Evolutionary conservation across 2,329 filamentous ascomycete genomes (phyloP), one percentile per base, ranked within the genome.

Genomic region (Mycocentrospora acerina): DNA sequence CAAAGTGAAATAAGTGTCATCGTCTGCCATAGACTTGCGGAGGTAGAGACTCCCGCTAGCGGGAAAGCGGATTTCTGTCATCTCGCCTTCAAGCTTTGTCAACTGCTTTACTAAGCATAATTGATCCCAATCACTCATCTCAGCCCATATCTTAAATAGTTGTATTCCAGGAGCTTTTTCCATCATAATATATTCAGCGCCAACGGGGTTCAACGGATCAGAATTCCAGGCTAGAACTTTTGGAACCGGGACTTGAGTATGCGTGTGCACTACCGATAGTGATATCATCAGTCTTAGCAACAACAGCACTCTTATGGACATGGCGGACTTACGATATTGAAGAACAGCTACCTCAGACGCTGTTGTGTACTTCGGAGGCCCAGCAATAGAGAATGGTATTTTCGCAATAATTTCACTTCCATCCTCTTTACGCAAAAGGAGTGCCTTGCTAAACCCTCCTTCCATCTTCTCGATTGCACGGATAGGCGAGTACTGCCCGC

Each of bases 121-220:
- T 27, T 52, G 42, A 3, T 60, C 42, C 9, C 37, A 16, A n/a
- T 49, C 29, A 24, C 40, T 38, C 56, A 69, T 57, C 3, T 48
- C 36, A 6, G 38, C 50, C 64, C 63, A 70, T n/a, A 46, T 47
- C 2, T 51, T 50, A 32, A 52, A 51, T 8, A 70, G 41, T 29
- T 59, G 54, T 18, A 26, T 37, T 1, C 62, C 62, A 7, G 25
- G 5, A n/a, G 51, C 53, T 28, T 60, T 64, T 34, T 67, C 61
- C 59, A 67, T 64, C 7, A 68, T 40, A 16, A 68, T 67, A 31
- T 64, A 68, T 44, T 69, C 65, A 1, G 48, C 46, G 4, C 63
- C 59, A 9, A 68, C 47, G 12, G 57, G 52, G 17, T 65, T 66
- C 7, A 48, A 49, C 8, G 44, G 2, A 17, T 61, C 49, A 7